These are phyloP conservation scores for Otatea glauca DNA, from an alignment of 176 grass and related monocot species.

Conservation along the genomic window DNA sequence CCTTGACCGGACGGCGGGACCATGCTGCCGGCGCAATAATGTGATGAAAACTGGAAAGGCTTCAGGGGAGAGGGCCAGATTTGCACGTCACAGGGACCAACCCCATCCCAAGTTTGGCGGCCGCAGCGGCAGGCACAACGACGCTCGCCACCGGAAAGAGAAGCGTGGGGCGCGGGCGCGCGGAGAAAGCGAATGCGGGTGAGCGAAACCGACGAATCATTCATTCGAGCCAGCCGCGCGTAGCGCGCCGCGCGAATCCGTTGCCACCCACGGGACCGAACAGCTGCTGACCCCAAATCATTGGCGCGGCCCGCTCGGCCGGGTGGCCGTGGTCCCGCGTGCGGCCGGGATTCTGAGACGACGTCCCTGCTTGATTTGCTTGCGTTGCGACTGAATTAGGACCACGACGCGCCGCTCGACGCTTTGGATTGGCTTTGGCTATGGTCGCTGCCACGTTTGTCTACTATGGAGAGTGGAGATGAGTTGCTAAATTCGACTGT, in stretches of 20 bases:
- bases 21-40: slow-evolving; percentile 1
- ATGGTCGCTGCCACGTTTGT: not conserved
- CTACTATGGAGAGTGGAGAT: no score
- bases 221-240: not conserved
- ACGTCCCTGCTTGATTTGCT: not conserved
- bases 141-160: not conserved
- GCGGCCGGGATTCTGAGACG: not conserved
- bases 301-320: not conserved
- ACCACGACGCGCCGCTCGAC: no score
- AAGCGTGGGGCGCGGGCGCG: not conserved
- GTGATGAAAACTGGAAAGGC: slow-evolving; percentile 38
- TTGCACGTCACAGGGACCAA: not conserved
- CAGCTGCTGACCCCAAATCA: not conserved
- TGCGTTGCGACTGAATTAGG: not conserved
- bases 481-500: not conserved
- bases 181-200: not conserved
- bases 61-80: not conserved
- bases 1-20: no score
- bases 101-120: not conserved
- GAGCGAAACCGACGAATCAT: not conserved
- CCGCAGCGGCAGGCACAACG: not conserved
- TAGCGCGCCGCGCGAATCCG: not conserved
- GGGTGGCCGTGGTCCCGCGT: not conserved
- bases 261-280: not conserved
- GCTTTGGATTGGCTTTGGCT: not conserved